phyloP scores from a whole-genome alignment of 768 basidiomycete genomes.

The Pleurotus tuoliensis region DNA sequence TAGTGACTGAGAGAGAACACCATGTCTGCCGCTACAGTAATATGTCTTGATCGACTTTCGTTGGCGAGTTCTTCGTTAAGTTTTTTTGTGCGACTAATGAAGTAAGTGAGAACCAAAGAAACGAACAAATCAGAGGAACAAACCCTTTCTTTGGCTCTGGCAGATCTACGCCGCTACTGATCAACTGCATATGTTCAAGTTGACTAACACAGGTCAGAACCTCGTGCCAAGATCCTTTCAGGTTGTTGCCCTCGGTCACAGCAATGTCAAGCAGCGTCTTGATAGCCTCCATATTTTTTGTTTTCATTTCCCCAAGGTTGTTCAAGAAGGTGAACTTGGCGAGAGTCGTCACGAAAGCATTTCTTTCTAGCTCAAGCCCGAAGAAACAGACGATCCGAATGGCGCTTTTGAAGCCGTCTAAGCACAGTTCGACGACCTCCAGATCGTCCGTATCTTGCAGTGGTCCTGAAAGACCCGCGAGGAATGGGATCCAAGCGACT shows the following conservation, averaged over 20 bases:
- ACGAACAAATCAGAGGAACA: conserved; percentile 18
- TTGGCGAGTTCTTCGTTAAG: conserved; percentile 91
- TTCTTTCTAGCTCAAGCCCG: conserved; percentile 95
- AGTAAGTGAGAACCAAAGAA: conserved; percentile 7
- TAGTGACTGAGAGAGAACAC: conserved; percentile 96
- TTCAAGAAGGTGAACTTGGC: conserved; percentile 97
- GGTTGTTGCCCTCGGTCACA: conserved; percentile 92
- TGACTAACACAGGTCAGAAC: conserved; percentile 97
- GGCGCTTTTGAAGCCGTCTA: conserved; percentile 96
- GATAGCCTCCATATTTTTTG: conserved; percentile 99
- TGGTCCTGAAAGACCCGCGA: conserved; percentile 92
- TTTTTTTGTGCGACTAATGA: conserved; percentile 47
- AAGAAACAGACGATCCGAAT: conserved; percentile 97
- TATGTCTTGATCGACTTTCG: conserved; percentile 95
- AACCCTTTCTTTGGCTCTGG: conserved; percentile 82
- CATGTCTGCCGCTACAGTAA: conserved; percentile 99
- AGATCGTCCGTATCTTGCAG: conserved; percentile 94
- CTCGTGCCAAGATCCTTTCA: conserved; percentile 96
- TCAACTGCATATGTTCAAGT: conserved; percentile 97
- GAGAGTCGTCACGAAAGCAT: conserved; percentile 95
- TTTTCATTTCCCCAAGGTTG: conserved; percentile 97
- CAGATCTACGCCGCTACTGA: conserved; percentile 85
- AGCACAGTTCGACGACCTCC: conserved; percentile 84
- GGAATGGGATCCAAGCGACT: conserved; percentile 97
- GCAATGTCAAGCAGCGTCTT: conserved; percentile 93